Evolutionary conservation across 768 basidiomycete species (phyloP).

Genomic region (Naganishia vishniacii): DNA sequence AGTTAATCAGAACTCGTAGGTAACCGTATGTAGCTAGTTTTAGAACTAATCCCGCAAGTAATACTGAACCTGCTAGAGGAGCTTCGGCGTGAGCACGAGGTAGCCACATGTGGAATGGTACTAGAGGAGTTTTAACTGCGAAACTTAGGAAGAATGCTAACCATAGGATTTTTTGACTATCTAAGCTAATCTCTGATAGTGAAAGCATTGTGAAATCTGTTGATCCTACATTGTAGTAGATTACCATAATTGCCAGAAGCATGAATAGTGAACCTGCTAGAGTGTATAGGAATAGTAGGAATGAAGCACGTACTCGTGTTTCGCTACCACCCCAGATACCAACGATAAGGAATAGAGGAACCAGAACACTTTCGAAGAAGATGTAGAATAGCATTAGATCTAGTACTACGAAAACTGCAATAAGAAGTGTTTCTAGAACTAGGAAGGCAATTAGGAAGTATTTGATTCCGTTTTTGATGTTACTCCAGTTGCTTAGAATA

Average conservation of each 20-base stretch:
- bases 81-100: conserved; percentile 37
- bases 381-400: conserved; percentile 34
- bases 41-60: conserved; percentile 35
- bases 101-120: conserved; percentile 36
- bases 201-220: conserved; percentile 37
- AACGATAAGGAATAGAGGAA: conserved; percentile 36
- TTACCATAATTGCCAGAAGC: conserved; percentile 37
- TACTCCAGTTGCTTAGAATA: conserved; percentile 35
- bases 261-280: conserved; percentile 38
- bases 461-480: conserved; percentile 33
- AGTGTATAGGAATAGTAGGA: conserved; percentile 37
- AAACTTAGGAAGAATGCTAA: conserved; percentile 38
- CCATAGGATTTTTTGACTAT: conserved; percentile 36
- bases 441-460: conserved; percentile 31
- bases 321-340: conserved; percentile 35
- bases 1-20: conserved; percentile 33
- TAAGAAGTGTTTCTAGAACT: conserved; percentile 31
- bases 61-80: conserved; percentile 33
- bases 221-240: conserved; percentile 36
- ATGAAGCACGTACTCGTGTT: conserved; percentile 34
- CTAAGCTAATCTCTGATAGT: conserved; percentile 35
- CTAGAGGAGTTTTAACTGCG: conserved; percentile 36
- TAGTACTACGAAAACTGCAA: conserved; percentile 33
- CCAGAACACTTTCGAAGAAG: conserved; percentile 34
- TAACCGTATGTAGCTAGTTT: conserved; percentile 39